Base-by-base conservation (phyloP, 2,329 filamentous ascomycete species). In the Alternaria sp. region DNA sequence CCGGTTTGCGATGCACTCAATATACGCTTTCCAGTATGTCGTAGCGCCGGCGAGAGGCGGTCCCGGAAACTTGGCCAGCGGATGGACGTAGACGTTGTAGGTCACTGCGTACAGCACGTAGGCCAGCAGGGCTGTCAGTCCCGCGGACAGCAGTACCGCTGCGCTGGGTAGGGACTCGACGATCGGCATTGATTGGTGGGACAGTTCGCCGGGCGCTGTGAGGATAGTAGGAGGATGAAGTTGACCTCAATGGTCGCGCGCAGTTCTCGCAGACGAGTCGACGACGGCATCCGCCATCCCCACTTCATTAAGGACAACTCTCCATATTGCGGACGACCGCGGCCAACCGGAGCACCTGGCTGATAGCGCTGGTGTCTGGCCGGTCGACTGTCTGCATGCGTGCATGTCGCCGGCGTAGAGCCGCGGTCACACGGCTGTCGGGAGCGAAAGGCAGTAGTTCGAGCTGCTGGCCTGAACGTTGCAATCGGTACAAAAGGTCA, bases 71-170 rank as follows among this genome's bases (percentile, higher is more conserved):
- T 77, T 76, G 49, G 78, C 71, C 6, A 84, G 71, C 3, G 82
- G 82, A 40, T 83, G 80, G 57, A 84, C 79, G 68, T 77, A 83
- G 30, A 79, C 69, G 65, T 76, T 78, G 70, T 82, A 80, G 26
- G 67, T 52, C 55, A 69, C 53, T 3, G 45, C 56, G 50, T 64
- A 73, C 13, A 68, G 54, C 13, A 51, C 62, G 47, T 72, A 75
- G 3, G 65, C 67, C 26, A 67, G 17, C 21, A 67, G 47, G 10
- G 54, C 60, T 17, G 69, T 58, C 21, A 69, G 19, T 11, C 53
- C 67, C 26, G 67, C 60, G 7, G 62, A 51, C 15, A 74, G 50
- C 32, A 73, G 51, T 43, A 62, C 32, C 43, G 60, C 45, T 13
- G 47, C 21, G 45, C 54, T 50, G 19, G 55, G 59, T 36, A 52